A percentile compares a stretch with the other conserved stretches of the same genome.
Evolutionary conservation across 805 yeast species (phyloP).

Genomic region (Jamesozyma gamospora): DNA sequence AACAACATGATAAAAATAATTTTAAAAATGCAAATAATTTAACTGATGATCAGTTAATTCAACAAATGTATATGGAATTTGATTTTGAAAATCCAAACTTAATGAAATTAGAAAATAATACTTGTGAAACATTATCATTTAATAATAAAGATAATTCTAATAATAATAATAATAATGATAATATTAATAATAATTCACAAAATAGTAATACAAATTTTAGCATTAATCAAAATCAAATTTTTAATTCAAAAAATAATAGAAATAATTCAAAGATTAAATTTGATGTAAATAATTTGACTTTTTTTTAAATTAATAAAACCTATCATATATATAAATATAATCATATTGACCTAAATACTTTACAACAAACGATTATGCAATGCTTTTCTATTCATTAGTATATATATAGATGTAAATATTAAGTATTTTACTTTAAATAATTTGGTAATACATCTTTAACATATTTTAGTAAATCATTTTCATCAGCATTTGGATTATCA

Average conservation of each 20-base stretch:
- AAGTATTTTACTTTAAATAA: slow-evolving; percentile 4
- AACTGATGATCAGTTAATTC: slow-evolving; percentile 9
- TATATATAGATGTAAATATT: neutral
- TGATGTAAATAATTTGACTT: neutral
- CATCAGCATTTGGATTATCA: slow-evolving; percentile 50
- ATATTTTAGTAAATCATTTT: slow-evolving; percentile 45
- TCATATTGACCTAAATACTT: no score
- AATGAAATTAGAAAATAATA: neutral
- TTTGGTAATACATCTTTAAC: slow-evolving; percentile 21
- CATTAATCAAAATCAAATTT: slow-evolving; percentile 2
- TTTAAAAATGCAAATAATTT: neutral
- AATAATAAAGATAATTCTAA: neutral
- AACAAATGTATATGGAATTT: slow-evolving; percentile 19
- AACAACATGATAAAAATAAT: neutral
- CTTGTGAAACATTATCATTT: neutral
- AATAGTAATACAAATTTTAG: neutral
- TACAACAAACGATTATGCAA: no score
- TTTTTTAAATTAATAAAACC: neutral
- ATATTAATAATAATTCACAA: neutral
- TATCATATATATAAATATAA: no score
- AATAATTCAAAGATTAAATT: neutral
- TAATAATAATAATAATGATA: neutral
- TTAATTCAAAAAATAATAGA: slow-evolving; percentile 3
- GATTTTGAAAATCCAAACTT: slow-evolving; percentile 18
- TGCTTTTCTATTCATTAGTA: neutral